phyloP scores from a whole-genome alignment of 768 basidiomycete genomes.

The Suillus paluster region DNA sequence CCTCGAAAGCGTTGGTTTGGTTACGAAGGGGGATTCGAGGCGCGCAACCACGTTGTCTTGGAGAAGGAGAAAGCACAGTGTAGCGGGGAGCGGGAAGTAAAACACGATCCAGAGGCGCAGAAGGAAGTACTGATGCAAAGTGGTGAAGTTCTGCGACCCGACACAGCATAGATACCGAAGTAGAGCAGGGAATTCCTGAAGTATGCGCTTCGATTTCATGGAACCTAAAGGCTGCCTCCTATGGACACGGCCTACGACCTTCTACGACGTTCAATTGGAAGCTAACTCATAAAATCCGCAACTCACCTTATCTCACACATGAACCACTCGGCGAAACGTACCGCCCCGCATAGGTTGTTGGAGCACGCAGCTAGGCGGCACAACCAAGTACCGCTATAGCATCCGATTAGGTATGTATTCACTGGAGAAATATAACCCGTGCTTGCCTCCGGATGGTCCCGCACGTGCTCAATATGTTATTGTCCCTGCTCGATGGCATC shows the following conservation, averaged over 20 bases:
- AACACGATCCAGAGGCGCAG: conserved; percentile 9
- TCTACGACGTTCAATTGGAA: not conserved
- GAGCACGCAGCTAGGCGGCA: too few species aligned
- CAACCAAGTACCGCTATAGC: too few species aligned
- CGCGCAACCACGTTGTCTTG: conserved; percentile 43
- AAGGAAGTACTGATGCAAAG: conserved; percentile 15
- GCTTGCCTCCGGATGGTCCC: too few species aligned
- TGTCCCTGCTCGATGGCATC: too few species aligned
- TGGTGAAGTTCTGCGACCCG: not conserved
- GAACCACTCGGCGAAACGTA: too few species aligned
- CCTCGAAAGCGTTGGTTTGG: conserved; percentile 58
- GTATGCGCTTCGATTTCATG: not conserved
- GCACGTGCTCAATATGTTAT: too few species aligned
- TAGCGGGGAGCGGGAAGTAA: not conserved
- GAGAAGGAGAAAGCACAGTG: conserved; percentile 7
- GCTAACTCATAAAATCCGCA: not conserved
- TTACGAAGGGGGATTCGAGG: conserved; percentile 58
- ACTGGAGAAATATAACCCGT: too few species aligned
- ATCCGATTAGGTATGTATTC: too few species aligned
- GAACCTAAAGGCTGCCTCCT: not conserved
- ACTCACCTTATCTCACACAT: not conserved
- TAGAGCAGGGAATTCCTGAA: not conserved
- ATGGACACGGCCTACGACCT: too few species aligned
- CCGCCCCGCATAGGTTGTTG: too few species aligned
- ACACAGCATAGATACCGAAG: not conserved